A percentile compares a stretch with the other conserved stretches of the same genome.
Conservation (phyloP, 2,329 filamentous ascomycete genomes). For the Ceratocystis lukuohia region DNA sequence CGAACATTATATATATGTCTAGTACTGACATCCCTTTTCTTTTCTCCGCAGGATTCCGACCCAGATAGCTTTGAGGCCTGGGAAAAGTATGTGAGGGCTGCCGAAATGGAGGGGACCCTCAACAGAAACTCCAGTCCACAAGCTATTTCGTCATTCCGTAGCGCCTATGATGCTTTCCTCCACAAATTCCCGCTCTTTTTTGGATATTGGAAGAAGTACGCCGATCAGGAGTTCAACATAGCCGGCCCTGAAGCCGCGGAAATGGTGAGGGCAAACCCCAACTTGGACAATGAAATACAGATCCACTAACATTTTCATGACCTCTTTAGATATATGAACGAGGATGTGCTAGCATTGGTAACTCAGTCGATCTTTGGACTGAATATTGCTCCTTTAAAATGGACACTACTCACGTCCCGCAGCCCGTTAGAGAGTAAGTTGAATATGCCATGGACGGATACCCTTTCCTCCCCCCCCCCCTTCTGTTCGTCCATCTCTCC, state of each 20-base stretch:
- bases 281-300: not conserved
- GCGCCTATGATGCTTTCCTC: conserved; percentile 83
- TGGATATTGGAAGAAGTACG: conserved; percentile 99
- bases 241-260: conserved; percentile 93
- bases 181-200: conserved; percentile 91
- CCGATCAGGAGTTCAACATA: conserved; percentile 92
- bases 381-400: conserved; percentile 97
- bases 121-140: conserved; percentile 95
- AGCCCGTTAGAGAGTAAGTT: conserved; percentile 99
- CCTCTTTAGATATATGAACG: conserved; percentile 73
- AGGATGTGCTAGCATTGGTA: conserved; percentile 81
- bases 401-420: conserved; percentile 87
- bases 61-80: conserved; percentile 87
- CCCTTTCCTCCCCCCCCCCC: conserved; percentile 27
- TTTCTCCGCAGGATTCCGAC: conserved; percentile 42
- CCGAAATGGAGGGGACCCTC: conserved; percentile 83
- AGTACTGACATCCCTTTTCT: not conserved
- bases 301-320: not conserved
- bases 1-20: not conserved
- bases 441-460: conserved; percentile 38
- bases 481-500: conserved; percentile 28
- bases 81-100: conserved; percentile 79
- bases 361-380: conserved; percentile 92
- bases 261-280: conserved; percentile 47
- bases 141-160: conserved; percentile 73